Percentiles rank a stretch among this genome's conserved stretches.
Evolutionary conservation across 116 monocot species (phyloP).

Genomic region (Cymodocea nodosa): DNA sequence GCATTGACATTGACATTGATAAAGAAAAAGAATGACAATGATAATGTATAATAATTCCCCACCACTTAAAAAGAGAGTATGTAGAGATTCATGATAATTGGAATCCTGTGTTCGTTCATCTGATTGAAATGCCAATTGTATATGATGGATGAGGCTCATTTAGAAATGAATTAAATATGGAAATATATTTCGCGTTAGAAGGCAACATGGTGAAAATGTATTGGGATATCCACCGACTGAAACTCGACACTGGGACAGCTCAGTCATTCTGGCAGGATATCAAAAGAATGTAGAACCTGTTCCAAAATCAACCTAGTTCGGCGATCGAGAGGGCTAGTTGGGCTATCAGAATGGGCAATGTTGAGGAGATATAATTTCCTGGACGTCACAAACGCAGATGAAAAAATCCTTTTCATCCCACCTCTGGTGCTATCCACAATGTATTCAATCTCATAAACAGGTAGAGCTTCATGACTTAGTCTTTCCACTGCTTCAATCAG

Average conservation of each 20-base stretch:
- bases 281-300: slow-evolving; percentile 85
- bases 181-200: no score
- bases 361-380: slow-evolving; percentile 86
- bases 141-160: slow-evolving; percentile 70
- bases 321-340: slow-evolving; percentile 49
- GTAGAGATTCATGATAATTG: slow-evolving; percentile 71
- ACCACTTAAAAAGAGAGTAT: slow-evolving; percentile 37
- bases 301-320: slow-evolving; percentile 56
- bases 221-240: no score
- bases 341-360: slow-evolving; percentile 44
- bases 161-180: no score
- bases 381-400: slow-evolving; percentile 71
- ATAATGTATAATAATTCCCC: background rate
- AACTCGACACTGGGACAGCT: no score
- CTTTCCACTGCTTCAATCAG: slow-evolving; percentile 41
- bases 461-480: slow-evolving; percentile 31
- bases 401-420: slow-evolving; percentile 88
- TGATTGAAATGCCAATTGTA: slow-evolving; percentile 1
- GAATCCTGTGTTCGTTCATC: slow-evolving; percentile 73
- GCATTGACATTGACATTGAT: slow-evolving; percentile 77
- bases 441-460: slow-evolving; percentile 87
- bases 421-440: slow-evolving; percentile 78
- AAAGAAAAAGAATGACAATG: slow-evolving; percentile 25
- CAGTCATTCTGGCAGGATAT: slow-evolving; percentile 1
- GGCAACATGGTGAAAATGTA: no score